Evolutionary conservation across 2,329 filamentous ascomycete species (phyloP), one percentile per base, ranked within the genome.

Genomic region (Diaporthe amygdali): DNA sequence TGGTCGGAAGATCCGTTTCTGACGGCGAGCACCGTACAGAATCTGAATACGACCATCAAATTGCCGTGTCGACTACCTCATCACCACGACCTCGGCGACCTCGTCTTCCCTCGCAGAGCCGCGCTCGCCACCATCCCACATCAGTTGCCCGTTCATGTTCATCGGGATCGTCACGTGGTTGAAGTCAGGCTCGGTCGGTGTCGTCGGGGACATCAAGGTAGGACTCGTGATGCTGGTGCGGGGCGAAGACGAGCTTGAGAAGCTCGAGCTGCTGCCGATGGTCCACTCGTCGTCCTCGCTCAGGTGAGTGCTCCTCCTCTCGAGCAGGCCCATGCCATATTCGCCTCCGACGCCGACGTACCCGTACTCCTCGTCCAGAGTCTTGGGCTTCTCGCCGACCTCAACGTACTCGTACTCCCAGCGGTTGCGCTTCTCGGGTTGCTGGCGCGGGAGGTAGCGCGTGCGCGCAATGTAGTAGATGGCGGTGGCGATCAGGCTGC

Each of bases 401-500:
- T 98, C 95, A 72, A 97, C 91, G 76, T 95, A 97, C 77, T 98
- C 95, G 82, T 98, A 98, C 76, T 98, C 94, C 95, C 95, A 98
- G 73, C 96, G 91, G 82, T 93, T 94, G 75, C 89, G 88, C 88
- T 98, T 98, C 82, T 94, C 95, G 66, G 88, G 82, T 81, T 98
- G 96, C 71, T 94, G 87, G 72, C 93, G 91, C 5, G 96, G 95
- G 52, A 98, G 83, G 84, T 94, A 97, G 71, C 91, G 91, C 51
- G 92, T 89, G 79, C 94, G 93, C 70, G 93, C 90, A 73, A 94
- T 90, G 83, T 96, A 97, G 86, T 94, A 98, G 71, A 93, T 91
- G 64, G 93, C 85, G 15, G 92, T 92, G 30, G 94, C 93, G 72
- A 94, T 86, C 72, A 97, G 86, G 79, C 92, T 94, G 76, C 96